Conservation (phyloP, 2,329 filamentous ascomycete species). For the Claviceps sp. region DNA sequence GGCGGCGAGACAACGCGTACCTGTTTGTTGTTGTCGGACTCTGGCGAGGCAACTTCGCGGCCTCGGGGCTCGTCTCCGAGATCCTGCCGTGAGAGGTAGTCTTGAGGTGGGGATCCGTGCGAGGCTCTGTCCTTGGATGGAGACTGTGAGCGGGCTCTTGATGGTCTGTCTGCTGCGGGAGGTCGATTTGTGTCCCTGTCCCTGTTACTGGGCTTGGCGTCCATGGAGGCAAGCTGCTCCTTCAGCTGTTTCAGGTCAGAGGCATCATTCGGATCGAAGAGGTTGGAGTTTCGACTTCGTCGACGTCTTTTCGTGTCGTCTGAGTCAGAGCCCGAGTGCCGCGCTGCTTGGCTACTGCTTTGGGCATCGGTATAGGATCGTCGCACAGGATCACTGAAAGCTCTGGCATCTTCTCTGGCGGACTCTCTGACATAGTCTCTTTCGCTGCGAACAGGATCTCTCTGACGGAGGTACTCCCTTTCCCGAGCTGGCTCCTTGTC, state of each 20-base stretch:
- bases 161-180: constrained; percentile 1
- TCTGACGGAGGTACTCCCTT: constrained; percentile 6
- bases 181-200: constrained; percentile 1
- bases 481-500: constrained; percentile 4
- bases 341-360: constrained; percentile 17
- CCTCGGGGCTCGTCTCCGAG: constrained; percentile 23
- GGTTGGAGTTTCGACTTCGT: constrained; percentile 23
- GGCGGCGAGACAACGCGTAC: constrained; percentile 65
- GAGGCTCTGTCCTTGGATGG: constrained; percentile 8
- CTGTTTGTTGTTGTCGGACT: constrained; percentile 32
- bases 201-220: constrained; percentile 13
- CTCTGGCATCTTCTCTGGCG: constrained; percentile 14
- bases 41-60: constrained; percentile 23
- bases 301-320: constrained; percentile 27
- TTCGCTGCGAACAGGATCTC: constrained; percentile 13
- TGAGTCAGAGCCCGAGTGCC: constrained; percentile 24
- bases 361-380: neutral
- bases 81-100: neutral
- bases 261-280: constrained; percentile 41
- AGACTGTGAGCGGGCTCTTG: constrained; percentile 9
- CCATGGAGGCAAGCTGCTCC: constrained; percentile 33
- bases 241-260: constrained; percentile 35
- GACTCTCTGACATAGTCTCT: constrained; percentile 19
- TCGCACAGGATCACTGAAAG: constrained; percentile 15
- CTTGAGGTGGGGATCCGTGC: constrained; percentile 6